Percentiles rank a stretch among this genome's conserved stretches.
Evolutionary conservation across 2,329 filamentous ascomycete species (phyloP).

Genomic region (Elsinoe fawcettii): DNA sequence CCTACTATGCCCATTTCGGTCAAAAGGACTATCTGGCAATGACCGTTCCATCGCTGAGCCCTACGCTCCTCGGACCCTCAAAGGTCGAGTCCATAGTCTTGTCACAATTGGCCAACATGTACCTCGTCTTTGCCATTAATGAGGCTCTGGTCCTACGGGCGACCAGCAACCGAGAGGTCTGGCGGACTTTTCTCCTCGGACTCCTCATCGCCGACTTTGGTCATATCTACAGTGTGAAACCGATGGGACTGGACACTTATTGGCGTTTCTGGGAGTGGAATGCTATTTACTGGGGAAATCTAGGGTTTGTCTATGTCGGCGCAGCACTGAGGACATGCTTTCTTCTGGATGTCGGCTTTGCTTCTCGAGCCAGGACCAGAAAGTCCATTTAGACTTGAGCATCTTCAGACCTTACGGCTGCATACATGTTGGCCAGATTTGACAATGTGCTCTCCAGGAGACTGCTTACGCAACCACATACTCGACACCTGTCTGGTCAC

Average conservation of each 20-base stretch:
- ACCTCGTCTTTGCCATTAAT: slow-evolving; percentile 68
- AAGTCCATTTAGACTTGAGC: not conserved
- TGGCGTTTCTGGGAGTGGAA: slow-evolving; percentile 31
- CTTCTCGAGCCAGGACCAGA: slow-evolving; percentile 8
- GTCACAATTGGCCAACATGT: slow-evolving; percentile 70
- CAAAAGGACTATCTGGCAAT: slow-evolving; percentile 54
- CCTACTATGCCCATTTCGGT: slow-evolving; percentile 45
- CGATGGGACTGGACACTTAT: slow-evolving; percentile 48
- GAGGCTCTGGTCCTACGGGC: slow-evolving; percentile 67
- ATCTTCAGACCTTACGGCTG: not conserved
- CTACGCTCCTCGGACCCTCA: slow-evolving; percentile 41
- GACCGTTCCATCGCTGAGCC: slow-evolving; percentile 48
- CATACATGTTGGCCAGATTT: not conserved
- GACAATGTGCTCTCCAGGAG: not conserved
- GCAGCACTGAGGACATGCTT: slow-evolving; percentile 28
- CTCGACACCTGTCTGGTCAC: not conserved
- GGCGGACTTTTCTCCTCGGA: slow-evolving; percentile 58
- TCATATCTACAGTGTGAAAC: slow-evolving; percentile 60
- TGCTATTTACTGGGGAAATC: slow-evolving; percentile 31
- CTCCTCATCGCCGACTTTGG: slow-evolving; percentile 69
- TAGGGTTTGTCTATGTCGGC: slow-evolving; percentile 32
- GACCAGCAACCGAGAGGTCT: slow-evolving; percentile 61
- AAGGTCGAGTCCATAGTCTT: slow-evolving; percentile 57
- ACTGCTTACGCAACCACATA: not conserved
- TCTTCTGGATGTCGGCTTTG: slow-evolving; percentile 27